Percentiles rank a stretch among this genome's conserved stretches.
phyloP scores from a whole-genome alignment of 305 asterid genomes.

The Ilex paraguariensis region DNA sequence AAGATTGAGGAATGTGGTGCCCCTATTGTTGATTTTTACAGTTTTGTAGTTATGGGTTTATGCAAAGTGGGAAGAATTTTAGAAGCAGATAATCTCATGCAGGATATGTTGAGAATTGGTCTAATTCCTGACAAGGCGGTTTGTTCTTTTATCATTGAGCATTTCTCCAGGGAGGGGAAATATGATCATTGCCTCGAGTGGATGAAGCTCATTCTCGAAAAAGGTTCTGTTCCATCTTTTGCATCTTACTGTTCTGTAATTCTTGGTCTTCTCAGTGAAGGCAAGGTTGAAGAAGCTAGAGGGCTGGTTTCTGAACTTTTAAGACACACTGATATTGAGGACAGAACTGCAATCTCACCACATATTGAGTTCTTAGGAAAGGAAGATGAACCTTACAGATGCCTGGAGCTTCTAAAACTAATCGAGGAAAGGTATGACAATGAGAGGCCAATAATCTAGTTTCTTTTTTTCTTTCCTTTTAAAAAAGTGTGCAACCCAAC shows the following conservation, averaged over 20 bases:
- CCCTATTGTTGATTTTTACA: slow-evolving; percentile 19
- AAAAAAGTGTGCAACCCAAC: no score
- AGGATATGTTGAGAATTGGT: slow-evolving; percentile 28
- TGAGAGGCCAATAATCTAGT: slow-evolving; percentile 22
- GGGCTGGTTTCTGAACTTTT: slow-evolving; percentile 21
- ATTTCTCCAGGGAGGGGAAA: slow-evolving; percentile 15
- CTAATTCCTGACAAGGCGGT: slow-evolving; percentile 20
- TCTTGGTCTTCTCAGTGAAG: slow-evolving; percentile 24
- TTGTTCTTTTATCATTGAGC: slow-evolving; percentile 17
- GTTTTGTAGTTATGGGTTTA: slow-evolving; percentile 27
- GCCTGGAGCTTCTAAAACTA: slow-evolving; percentile 17
- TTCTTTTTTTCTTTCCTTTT: no score
- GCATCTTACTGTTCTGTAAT: slow-evolving; percentile 20
- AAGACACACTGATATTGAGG: slow-evolving; percentile 25
- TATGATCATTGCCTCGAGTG: slow-evolving; percentile 18
- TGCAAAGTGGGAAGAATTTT: slow-evolving; percentile 21
- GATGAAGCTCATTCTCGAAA: slow-evolving; percentile 18
- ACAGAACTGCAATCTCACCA: slow-evolving; percentile 20
- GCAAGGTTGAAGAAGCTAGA: slow-evolving; percentile 25
- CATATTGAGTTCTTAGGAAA: slow-evolving; percentile 26
- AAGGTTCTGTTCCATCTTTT: slow-evolving; percentile 20
- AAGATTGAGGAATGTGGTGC: slow-evolving; percentile 17
- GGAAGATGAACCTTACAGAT: slow-evolving; percentile 15
- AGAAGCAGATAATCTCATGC: slow-evolving; percentile 26
- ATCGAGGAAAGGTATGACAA: slow-evolving; percentile 18